Percentiles rank a stretch among this genome's conserved stretches.
phyloP scores from a whole-genome alignment of 75 land plant species.

The Pinus albicaulis region DNA sequence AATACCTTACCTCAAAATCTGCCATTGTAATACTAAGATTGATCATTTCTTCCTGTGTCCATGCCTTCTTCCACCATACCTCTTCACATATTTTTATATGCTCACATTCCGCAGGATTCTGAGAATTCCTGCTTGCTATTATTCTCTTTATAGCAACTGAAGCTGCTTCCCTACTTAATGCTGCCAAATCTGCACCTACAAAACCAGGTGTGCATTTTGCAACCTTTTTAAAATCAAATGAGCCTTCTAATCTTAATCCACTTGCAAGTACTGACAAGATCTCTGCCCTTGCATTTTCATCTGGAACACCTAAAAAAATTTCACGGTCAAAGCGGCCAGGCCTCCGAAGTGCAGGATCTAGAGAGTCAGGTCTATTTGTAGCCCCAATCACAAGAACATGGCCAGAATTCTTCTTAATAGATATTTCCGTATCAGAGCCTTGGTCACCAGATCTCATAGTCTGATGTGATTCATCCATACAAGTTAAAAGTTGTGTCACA shows the following conservation, averaged over 20 bases:
- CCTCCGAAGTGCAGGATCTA: conserved; percentile 92
- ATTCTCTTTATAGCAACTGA: conserved; percentile 82
- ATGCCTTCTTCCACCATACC: conserved; percentile 69
- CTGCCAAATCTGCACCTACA: conserved; percentile 93
- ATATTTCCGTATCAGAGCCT: conserved; percentile 21
- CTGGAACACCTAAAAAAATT: conserved; percentile 77
- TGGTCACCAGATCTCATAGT: conserved; percentile 13
- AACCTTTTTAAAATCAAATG: conserved; percentile 73
- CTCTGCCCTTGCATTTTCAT: conserved; percentile 80
- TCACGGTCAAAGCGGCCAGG: conserved; percentile 96
- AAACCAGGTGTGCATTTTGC: conserved; percentile 92
- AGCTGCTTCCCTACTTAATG: conserved; percentile 78
- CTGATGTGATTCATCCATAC: conserved; percentile 86
- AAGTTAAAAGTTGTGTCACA: conserved; percentile 93
- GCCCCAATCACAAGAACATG: conserved; percentile 98
- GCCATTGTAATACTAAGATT: conserved; percentile 80
- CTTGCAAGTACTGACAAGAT: conserved; percentile 71
- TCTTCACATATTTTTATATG: conserved; percentile 15
- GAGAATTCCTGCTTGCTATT: conserved; percentile 35
- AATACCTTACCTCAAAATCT: conserved; percentile 83
- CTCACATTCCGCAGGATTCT: conserved; percentile 11
- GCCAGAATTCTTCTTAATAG: conserved; percentile 29
- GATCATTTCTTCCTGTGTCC: conserved; percentile 78
- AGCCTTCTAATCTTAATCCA: conserved; percentile 74
- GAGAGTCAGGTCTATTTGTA: conserved; percentile 93